Conservation (phyloP, 495 filamentous ascomycete genomes). For the Neurospora sp. region DNA sequence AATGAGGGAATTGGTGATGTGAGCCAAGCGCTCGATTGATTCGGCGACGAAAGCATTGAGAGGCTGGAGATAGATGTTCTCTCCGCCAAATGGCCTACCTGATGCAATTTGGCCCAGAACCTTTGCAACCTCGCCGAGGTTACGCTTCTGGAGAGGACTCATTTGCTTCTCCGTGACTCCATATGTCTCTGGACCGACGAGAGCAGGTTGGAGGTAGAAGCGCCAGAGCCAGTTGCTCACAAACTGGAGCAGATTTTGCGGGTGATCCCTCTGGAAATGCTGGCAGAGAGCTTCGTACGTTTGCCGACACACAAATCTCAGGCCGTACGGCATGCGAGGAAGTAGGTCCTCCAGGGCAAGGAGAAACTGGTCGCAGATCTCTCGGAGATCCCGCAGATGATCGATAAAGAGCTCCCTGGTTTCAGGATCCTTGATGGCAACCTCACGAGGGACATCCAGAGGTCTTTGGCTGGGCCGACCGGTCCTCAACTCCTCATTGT, state of each 20-base stretch:
- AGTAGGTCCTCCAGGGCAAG: constrained; percentile 68
- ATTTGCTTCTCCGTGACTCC: constrained; percentile 82
- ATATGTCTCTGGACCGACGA: constrained; percentile 77
- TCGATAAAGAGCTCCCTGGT: constrained; percentile 86
- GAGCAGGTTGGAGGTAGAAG: constrained; percentile 82
- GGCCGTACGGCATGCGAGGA: constrained; percentile 84
- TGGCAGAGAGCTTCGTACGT: constrained; percentile 67
- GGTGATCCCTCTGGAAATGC: constrained; percentile 71
- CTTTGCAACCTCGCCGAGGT: constrained; percentile 83
- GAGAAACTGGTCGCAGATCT: constrained; percentile 87
- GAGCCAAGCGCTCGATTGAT: constrained; percentile 67
- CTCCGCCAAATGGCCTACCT: constrained; percentile 80
- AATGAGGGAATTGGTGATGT: constrained; percentile 66
- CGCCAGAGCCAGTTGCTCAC: constrained; percentile 88
- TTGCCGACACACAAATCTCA: constrained; percentile 81
- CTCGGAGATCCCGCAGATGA: constrained; percentile 84
- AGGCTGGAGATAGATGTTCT: constrained; percentile 92
- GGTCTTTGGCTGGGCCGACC: constrained; percentile 70
- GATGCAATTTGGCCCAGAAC: constrained; percentile 78
- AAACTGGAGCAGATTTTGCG: constrained; percentile 67
- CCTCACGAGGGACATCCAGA: constrained; percentile 74
- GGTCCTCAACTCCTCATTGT: constrained; percentile 91
- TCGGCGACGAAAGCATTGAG: constrained; percentile 84
- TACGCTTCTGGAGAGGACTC: constrained; percentile 85
- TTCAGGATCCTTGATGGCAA: constrained; percentile 88